Base-by-base conservation (phyloP, 352 stramenopile species). In the Globisporangium ultimum region DNA sequence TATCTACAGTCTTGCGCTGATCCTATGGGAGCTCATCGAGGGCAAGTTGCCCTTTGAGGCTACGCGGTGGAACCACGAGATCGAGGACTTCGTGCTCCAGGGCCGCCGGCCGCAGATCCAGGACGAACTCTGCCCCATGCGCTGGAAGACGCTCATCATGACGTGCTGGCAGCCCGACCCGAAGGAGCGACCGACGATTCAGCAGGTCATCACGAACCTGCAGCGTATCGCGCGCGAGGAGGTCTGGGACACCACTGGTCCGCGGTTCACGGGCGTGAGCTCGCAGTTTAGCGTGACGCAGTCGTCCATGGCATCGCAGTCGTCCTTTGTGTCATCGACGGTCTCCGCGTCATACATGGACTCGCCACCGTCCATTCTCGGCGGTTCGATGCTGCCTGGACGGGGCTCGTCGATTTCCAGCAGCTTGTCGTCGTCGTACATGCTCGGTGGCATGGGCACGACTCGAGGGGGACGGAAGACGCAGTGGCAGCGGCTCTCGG, bases 21-120 rank as follows among this genome's bases (percentile, higher is more conserved):
- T 94, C 45, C 57, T 97, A 5, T 96, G 87, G 86, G 85, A 96
- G 62, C 71, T 97, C 18, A 93, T 93, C 43, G 83, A 91, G 66
- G 83, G 83, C 38, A 85, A 88, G 32, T 66, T 94, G 34, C 85
- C 85, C 11, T 95, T 91, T 45, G 85, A 93, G 32, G 76, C 83
- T 17, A 90, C 80, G 49, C 81, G 80, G 24, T 95, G 84, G 86
- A 93, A 95, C 58, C 76, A 91, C 61, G 80, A 95, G 70, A 89
- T 95, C 21, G 86, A 95, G 48, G 77, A 90, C 48, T 87, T 87
- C 51, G 83, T 95, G 28, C 66, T 95, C 15, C 74, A 83, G 14
- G 80, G 80, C 10, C 72, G 86, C 54, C 80, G 86, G 2, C 86
- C 86, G 0, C 71, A 74, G 20, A 89, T 95, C 59, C 66, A 70